These are phyloP conservation scores for Scheffersomyces amazonensis DNA, from an alignment of 805 yeast species.

Conservation along the genomic window DNA sequence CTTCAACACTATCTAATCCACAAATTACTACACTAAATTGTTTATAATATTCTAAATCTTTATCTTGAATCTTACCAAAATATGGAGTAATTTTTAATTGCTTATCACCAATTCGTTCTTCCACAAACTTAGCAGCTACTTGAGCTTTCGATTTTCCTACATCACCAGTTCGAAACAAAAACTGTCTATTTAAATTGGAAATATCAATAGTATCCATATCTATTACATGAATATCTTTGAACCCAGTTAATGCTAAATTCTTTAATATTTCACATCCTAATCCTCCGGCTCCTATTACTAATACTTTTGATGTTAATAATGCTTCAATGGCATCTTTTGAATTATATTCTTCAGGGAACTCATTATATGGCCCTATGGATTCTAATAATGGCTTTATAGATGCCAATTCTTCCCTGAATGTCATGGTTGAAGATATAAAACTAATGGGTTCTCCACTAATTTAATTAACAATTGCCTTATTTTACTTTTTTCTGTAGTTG, in stretches of 20 bases:
- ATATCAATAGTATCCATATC: conserved; percentile 84
- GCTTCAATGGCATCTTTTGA: conserved; percentile 17
- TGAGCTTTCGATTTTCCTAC: conserved; percentile 66
- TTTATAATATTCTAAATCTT: conserved; percentile 57
- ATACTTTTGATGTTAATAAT: conserved; percentile 19
- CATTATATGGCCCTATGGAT: conserved; percentile 38
- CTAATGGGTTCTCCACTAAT: too few relatives aligned
- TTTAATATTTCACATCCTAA: conserved; percentile 79
- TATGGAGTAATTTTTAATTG: conserved; percentile 51
- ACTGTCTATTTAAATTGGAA: conserved; percentile 75
- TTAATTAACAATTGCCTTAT: too few relatives aligned
- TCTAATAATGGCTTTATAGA: conserved; percentile 14
- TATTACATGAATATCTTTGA: conserved; percentile 60
- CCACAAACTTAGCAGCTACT: conserved; percentile 60
- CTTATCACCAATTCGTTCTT: conserved; percentile 37
- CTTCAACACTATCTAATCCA: conserved; percentile 87
- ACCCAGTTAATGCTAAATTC: conserved; percentile 68
- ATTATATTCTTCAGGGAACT: conserved; percentile 32
- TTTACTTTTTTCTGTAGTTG: too few relatives aligned
- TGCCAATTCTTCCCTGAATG: too few relatives aligned
- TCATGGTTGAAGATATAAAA: too few relatives aligned
- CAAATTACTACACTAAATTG: conserved; percentile 75
- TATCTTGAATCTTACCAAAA: conserved; percentile 59
- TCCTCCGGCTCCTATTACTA: conserved; percentile 79
- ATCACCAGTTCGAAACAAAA: conserved; percentile 58